phyloP scores from a whole-genome alignment of 805 yeast genomes.

The Candida pseudoglaebosa region DNA sequence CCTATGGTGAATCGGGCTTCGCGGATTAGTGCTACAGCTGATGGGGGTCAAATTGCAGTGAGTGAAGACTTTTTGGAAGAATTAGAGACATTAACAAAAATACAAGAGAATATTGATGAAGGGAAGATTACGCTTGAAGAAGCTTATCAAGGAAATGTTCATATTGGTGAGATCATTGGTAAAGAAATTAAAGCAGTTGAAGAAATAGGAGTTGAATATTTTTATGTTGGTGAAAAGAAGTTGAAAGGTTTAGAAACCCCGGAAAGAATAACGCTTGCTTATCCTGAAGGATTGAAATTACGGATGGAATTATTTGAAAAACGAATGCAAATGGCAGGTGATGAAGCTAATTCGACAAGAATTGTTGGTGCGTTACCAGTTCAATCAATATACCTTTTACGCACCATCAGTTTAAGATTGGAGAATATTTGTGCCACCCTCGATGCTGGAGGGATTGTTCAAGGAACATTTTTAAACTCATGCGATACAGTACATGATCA shows the following conservation, averaged over 20 bases:
- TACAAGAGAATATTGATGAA: conserved; percentile 38
- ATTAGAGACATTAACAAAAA: conserved; percentile 51
- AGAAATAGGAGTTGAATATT: conserved; percentile 64
- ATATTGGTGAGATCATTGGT: conserved; percentile 57
- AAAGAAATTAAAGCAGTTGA: conserved; percentile 61
- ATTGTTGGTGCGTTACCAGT: conserved; percentile 37
- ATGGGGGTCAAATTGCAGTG: conserved; percentile 95
- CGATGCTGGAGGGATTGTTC: conserved; percentile 36
- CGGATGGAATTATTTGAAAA: conserved; percentile 48
- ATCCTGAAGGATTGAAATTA: conserved; percentile 60
- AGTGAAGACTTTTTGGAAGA: conserved; percentile 79
- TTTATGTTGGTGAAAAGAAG: conserved; percentile 78
- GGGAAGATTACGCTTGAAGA: conserved; percentile 26
- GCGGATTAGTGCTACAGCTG: conserved; percentile 89
- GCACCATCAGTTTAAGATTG: conserved; percentile 52
- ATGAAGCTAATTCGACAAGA: conserved; percentile 28
- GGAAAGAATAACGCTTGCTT: conserved; percentile 75
- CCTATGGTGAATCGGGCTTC: conserved; percentile 98
- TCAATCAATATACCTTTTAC: conserved; percentile 47
- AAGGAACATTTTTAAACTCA: conserved; percentile 24
- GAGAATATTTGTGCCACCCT: conserved; percentile 55
- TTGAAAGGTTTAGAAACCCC: conserved; percentile 94
- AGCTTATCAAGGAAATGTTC: conserved; percentile 42
- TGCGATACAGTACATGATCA: conserved; percentile 20
- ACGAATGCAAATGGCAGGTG: conserved; percentile 17